phyloP scores from a whole-genome alignment of 2,329 filamentous ascomycete species.

The Colletotrichum spaethianum region DNA sequence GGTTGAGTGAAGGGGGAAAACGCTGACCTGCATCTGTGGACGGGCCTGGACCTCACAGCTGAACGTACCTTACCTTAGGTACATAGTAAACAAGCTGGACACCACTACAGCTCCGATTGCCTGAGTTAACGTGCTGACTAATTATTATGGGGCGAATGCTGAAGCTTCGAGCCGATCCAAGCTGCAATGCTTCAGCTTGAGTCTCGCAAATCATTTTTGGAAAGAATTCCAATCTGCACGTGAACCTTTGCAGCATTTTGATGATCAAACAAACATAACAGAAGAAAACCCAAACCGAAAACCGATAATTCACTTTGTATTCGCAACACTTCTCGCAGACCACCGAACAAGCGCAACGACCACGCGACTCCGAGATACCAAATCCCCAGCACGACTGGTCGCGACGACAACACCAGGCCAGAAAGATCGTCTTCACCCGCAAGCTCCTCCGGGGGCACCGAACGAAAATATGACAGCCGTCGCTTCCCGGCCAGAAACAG shows the following conservation, averaged over 20 bases:
- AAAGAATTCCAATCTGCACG: not conserved
- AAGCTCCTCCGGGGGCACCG: conserved; percentile 16
- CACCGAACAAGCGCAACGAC: not conserved
- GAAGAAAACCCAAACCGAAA: not conserved
- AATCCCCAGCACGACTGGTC: not conserved
- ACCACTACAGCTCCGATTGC: not conserved
- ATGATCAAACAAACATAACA: not conserved
- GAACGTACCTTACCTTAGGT: no score
- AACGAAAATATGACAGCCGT: conserved; percentile 46
- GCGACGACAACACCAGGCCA: not conserved
- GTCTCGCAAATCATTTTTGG: not conserved
- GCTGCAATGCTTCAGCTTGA: not conserved
- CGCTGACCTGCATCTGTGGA: not conserved
- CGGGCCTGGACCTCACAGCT: not conserved
- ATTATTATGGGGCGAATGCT: not conserved
- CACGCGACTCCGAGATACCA: not conserved
- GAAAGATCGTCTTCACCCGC: not conserved
- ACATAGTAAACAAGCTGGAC: not conserved
- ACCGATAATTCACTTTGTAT: not conserved
- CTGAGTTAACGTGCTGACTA: not conserved
- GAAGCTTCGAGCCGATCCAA: conserved; percentile 11
- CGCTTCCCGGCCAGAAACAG: conserved; percentile 46
- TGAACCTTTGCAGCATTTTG: not conserved
- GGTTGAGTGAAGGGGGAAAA: not conserved
- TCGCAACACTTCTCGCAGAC: no score